Percentiles rank a stretch among this genome's conserved stretches.
phyloP scores from a whole-genome alignment of 192 early-diverging fungal species.

The Mortierella alpina region DNA sequence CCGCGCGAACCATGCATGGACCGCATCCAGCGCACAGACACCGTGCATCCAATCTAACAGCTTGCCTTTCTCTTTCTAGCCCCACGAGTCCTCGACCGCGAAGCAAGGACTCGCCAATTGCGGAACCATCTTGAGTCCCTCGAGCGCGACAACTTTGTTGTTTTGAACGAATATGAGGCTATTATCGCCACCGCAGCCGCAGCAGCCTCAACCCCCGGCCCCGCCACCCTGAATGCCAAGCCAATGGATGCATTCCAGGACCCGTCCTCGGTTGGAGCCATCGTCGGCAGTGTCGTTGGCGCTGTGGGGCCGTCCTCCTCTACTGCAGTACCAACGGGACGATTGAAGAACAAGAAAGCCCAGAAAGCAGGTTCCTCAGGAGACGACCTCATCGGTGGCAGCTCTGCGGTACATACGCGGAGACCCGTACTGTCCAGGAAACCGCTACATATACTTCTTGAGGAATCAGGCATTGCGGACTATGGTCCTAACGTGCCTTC shows the following conservation, averaged over 20 bases:
- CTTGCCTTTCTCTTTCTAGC: background rate
- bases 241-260: background rate
- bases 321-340: conserved; percentile 62
- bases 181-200: conserved; percentile 50
- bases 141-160: conserved; percentile 58
- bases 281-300: conserved; percentile 16
- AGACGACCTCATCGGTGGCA: too few relatives aligned
- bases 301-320: conserved; percentile 1
- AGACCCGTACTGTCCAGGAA: conserved; percentile 32
- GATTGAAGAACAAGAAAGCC: conserved; percentile 43
- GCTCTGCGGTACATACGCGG: background rate
- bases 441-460: conserved; percentile 34
- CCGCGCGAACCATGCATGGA: background rate
- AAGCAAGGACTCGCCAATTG: conserved; percentile 19
- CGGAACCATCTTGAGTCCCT: conserved; percentile 54
- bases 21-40: background rate
- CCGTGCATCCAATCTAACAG: background rate
- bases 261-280: conserved; percentile 12
- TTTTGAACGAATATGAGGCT: conserved; percentile 53
- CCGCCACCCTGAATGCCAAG: background rate
- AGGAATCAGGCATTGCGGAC: conserved; percentile 25
- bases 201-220: conserved; percentile 15
- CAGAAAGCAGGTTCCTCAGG: background rate
- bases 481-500: conserved; percentile 1
- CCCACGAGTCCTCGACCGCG: conserved; percentile 7